Conservation (phyloP, 2,329 filamentous ascomycete genomes). For the Verticillium longisporum region DNA sequence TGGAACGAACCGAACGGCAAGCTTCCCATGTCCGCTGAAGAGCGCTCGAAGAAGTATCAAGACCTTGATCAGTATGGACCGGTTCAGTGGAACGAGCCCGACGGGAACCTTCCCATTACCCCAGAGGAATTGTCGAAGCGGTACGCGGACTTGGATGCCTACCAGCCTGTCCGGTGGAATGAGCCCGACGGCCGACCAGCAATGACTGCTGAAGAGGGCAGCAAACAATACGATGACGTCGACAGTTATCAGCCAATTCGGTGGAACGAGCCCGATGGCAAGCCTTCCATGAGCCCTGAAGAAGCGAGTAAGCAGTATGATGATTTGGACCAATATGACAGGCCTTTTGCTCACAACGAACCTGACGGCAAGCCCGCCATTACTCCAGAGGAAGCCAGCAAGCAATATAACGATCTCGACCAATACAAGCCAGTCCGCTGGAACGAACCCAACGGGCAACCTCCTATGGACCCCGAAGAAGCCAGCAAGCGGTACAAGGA, state of each 20-base stretch:
- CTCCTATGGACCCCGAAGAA: slow-evolving; percentile 21
- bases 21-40: slow-evolving; percentile 19
- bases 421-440: slow-evolving; percentile 28
- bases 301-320: slow-evolving; percentile 28
- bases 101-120: slow-evolving; percentile 18
- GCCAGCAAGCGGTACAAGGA: slow-evolving; percentile 28
- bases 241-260: slow-evolving; percentile 28
- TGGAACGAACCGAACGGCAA: slow-evolving; percentile 27
- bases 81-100: slow-evolving; percentile 27
- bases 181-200: slow-evolving; percentile 15
- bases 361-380: slow-evolving; percentile 20
- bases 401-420: slow-evolving; percentile 31
- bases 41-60: slow-evolving; percentile 26
- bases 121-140: slow-evolving; percentile 27
- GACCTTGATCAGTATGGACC: slow-evolving; percentile 20
- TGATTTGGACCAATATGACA: slow-evolving; percentile 20
- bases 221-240: slow-evolving; percentile 31
- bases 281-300: slow-evolving; percentile 19
- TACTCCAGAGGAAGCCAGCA: slow-evolving; percentile 27
- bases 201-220: slow-evolving; percentile 9
- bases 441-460: slow-evolving; percentile 25
- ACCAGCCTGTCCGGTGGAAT: slow-evolving; percentile 18
- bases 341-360: slow-evolving; percentile 20
- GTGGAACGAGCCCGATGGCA: slow-evolving; percentile 26
- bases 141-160: slow-evolving; percentile 33